Base-by-base conservation (phyloP, 2,329 filamentous ascomycete species). In the Rutstroemia sp. region DNA sequence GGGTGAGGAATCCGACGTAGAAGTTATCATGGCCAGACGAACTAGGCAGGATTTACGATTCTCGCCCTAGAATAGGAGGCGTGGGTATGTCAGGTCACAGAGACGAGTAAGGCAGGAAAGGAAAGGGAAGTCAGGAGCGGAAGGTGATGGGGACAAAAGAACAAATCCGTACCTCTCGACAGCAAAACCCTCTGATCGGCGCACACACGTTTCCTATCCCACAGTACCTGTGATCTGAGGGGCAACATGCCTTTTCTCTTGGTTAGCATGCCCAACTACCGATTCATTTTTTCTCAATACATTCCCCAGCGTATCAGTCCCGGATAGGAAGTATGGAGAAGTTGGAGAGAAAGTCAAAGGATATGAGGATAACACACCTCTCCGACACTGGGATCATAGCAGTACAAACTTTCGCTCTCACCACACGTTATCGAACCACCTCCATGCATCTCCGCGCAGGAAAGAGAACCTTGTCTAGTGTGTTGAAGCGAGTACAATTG, bases 311-410 rank as follows among this genome's bases (percentile, higher is more conserved):
- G 10, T 14, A 36, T 39, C 5, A 9, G 10, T 34, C 30, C 30
- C 10, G 12, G 10, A 2, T 12, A 34, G 30, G 30, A 34, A 34
- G 9, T 34, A 34, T 10, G 30, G 30, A 34, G 30, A 34, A 34
- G 30, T 5, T 27, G 19, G n/a, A 34, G 27, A 19, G 25, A 19
- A 49, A 23, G 47, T 38, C 8, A 17, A 21, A 50, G 4, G 3
- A 48, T n/a, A 12, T 6, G 17, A 45, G 23, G 4, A 42, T 14
- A 44, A 47, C 47, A 9, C 48, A 61, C 60, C 36, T 65, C 61
- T 38, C 59, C 61, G 5, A 59, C 16, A 2, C 54, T 57, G n/a
- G 62, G 63, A 61, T 64, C 52, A 52, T 63, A 65, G 38, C 61
- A 63, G 42, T 48, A 64, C 39, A 38, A 30, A 42, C 58, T 62